Evolutionary conservation across 1,284 basidiomycete species (phyloP).

Genomic region (Serendipita sp.): DNA sequence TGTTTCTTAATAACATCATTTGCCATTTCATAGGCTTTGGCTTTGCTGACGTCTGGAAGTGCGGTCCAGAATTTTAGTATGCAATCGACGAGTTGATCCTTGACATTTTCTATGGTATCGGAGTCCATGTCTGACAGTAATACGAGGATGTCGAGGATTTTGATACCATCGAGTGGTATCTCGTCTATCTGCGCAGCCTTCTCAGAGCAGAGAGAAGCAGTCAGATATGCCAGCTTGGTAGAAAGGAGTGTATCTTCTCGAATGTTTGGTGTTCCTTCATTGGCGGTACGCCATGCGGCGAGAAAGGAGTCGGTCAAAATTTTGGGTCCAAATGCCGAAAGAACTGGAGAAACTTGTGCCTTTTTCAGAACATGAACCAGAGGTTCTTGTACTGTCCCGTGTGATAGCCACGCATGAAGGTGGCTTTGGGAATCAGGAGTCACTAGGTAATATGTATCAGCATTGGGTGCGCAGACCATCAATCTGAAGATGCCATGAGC

Average conservation of each 20-base stretch:
- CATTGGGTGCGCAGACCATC: not conserved
- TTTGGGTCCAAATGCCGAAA: not conserved
- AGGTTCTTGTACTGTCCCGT: not conserved
- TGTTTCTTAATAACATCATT: not conserved
- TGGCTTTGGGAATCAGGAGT: not conserved
- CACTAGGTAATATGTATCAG: not conserved
- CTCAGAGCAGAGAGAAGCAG: not conserved
- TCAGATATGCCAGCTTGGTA: not conserved
- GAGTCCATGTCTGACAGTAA: not conserved
- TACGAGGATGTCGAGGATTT: not conserved
- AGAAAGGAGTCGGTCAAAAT: not conserved
- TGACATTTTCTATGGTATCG: not conserved
- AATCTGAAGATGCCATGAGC: not conserved
- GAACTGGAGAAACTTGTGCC: not conserved
- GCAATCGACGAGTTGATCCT: not conserved
- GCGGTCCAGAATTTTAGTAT: not conserved
- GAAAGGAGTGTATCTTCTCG: not conserved
- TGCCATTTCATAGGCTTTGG: not conserved
- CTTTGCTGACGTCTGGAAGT: not conserved
- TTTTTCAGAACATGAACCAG: not conserved
- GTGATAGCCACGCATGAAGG: not conserved
- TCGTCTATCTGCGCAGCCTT: not conserved
- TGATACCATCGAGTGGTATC: not conserved
- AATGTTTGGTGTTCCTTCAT: not conserved
- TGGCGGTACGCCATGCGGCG: not conserved